Evolutionary conservation across 768 basidiomycete genomes (phyloP).

Genomic region (Xerocomellus amylosporus): DNA sequence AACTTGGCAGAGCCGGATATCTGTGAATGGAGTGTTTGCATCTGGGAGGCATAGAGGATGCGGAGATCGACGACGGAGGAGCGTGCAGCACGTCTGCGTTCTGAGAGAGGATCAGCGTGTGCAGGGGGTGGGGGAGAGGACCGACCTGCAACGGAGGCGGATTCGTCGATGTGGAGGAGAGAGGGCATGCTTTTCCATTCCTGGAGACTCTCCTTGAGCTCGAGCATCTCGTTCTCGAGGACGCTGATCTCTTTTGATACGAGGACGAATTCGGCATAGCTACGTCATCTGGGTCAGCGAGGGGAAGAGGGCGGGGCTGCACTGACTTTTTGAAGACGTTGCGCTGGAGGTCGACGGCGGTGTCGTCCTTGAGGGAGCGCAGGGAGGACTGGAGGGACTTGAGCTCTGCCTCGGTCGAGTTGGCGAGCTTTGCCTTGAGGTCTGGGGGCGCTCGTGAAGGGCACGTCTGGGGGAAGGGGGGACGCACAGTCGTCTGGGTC

Average conservation of each 20-base stretch:
- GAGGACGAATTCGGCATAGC: slow-evolving; percentile 94
- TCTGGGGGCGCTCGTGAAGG: slow-evolving; percentile 39
- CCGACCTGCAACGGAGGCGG: slow-evolving; percentile 56
- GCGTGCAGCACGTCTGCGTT: slow-evolving; percentile 62
- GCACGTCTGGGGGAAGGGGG: background rate
- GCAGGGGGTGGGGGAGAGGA: slow-evolving; percentile 26
- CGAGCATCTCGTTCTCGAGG: slow-evolving; percentile 96
- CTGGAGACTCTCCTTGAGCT: slow-evolving; percentile 88
- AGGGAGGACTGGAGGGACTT: slow-evolving; percentile 75
- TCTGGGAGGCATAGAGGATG: slow-evolving; percentile 91
- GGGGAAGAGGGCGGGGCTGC: slow-evolving; percentile 21
- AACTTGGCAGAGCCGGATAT: slow-evolving; percentile 97
- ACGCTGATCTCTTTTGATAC: slow-evolving; percentile 97
- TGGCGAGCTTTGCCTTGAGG: slow-evolving; percentile 83
- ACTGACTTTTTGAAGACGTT: slow-evolving; percentile 89
- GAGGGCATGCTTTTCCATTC: slow-evolving; percentile 98
- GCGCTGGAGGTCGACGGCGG: slow-evolving; percentile 76
- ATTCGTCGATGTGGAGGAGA: slow-evolving; percentile 84
- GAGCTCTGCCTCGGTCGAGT: slow-evolving; percentile 82
- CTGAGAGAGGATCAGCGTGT: slow-evolving; percentile 24
- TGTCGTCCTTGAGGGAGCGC: slow-evolving; percentile 64
- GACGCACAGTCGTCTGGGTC: slow-evolving; percentile 85
- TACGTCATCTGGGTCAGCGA: slow-evolving; percentile 33
- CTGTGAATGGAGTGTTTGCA: slow-evolving; percentile 83
- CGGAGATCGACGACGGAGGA: slow-evolving; percentile 96